These are phyloP conservation scores for Triticum monococcum DNA, from an alignment of 176 grass and related monocot species.

Conservation along the genomic window DNA sequence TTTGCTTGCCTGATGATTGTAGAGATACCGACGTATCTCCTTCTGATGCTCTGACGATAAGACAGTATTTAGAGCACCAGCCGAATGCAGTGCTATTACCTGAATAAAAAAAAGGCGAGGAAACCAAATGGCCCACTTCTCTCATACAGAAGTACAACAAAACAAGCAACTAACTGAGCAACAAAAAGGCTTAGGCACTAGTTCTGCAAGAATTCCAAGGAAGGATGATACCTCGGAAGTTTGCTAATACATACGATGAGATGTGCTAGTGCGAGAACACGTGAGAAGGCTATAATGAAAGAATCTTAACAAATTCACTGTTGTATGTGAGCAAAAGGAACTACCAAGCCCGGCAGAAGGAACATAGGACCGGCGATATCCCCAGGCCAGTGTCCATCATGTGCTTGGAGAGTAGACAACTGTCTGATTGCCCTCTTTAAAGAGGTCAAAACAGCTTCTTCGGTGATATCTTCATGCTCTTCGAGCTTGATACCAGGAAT, in stretches of 20 bases:
- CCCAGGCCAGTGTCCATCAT: slow-evolving; percentile 84
- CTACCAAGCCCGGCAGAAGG: slow-evolving; percentile 78
- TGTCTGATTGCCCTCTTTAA: slow-evolving; percentile 59
- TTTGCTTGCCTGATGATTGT: slow-evolving; percentile 75
- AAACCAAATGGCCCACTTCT: background rate
- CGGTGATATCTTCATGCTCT: slow-evolving; percentile 59
- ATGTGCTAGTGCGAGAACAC: too few species aligned
- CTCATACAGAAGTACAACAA: background rate
- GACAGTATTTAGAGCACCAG: slow-evolving; percentile 58
- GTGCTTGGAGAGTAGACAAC: slow-evolving; percentile 59
- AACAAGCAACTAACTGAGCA: background rate
- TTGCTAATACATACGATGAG: background rate
- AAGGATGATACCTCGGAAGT: background rate
- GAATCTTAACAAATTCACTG: background rate
- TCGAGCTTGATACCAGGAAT: slow-evolving; percentile 46
- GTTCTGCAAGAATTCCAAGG: background rate
- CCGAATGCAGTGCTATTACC: slow-evolving; percentile 69
- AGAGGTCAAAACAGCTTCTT: slow-evolving; percentile 43
- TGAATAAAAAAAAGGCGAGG: slow-evolving; percentile 27
- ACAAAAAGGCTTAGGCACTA: background rate
- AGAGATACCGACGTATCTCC: slow-evolving; percentile 80
- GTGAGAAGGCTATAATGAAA: too few species aligned
- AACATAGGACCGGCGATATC: slow-evolving; percentile 85
- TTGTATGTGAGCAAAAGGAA: background rate
- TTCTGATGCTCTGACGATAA: slow-evolving; percentile 59